Base-by-base conservation (phyloP, 1,284 basidiomycete species). In the Lignosus rhinocerotis region DNA sequence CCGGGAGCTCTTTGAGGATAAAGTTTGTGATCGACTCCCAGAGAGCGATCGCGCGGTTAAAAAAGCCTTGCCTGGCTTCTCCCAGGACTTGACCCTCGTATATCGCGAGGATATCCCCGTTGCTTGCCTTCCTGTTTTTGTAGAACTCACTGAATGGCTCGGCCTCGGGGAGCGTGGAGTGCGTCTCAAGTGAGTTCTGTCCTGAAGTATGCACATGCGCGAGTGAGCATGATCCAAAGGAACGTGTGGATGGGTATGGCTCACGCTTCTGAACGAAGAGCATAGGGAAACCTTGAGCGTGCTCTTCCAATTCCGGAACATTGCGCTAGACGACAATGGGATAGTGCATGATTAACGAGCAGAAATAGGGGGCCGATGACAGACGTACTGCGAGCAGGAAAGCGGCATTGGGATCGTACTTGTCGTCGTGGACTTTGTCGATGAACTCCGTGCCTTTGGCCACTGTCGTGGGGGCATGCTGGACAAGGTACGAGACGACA, bases 361-460 rank as follows among this genome's bases (percentile, higher is more conserved):
- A 10, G 9, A n/a, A 10, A 9, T 32, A 16, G 36, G 3, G 32
- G 38, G 25, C 25, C 25, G 25, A 25, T 25, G 25, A 25, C 25
- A 25, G 42, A 66, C 80, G 67, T 63, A 85, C 79, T 39, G 78
- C 74, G 30, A 82, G 70, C 10, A 84, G 67, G 30, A 78, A 52
- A 10, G 76, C 72, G 59, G 83, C 80, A 75, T 88, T 88, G 56
- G 86, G 84, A 69, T 88, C 85, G 62, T 82, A 75, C 45, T 74
- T 73, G 33, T 80, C 80, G 38, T 78, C 76, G 70, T 88, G 86
- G 51, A 87, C 72, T 61, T 73, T 74, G 39, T 70, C 69, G 58
- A 80, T 74, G 50, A 82, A 67, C 19, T 74, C 68, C 14, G 76
- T 69, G 16, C 72, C 73, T n/a, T 72, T 71, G 8, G 70, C 61